Conservation (phyloP, 1,284 basidiomycete genomes). For the Tausonia pullulans region DNA sequence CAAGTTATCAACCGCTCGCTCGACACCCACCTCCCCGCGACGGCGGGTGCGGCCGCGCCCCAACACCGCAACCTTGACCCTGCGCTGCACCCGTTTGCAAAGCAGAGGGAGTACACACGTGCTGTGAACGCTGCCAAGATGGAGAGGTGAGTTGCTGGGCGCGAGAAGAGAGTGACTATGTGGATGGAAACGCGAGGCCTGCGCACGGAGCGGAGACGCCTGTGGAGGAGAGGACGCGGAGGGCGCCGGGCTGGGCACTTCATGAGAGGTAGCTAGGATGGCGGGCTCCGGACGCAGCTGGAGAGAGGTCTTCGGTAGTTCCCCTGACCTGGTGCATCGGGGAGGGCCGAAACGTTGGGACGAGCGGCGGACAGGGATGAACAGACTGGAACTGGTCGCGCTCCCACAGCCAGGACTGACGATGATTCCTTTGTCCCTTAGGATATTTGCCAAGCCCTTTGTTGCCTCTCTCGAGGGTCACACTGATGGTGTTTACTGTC, state of each 20-base stretch:
- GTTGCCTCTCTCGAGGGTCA: constrained; percentile 84
- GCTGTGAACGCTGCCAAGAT: constrained; percentile 94
- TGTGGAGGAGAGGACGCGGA: background rate
- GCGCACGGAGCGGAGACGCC: background rate
- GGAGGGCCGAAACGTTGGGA: too few species aligned
- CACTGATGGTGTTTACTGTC: constrained; percentile 84
- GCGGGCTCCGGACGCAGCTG: too few species aligned
- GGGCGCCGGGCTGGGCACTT: background rate
- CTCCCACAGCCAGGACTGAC: too few species aligned
- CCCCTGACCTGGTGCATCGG: too few species aligned
- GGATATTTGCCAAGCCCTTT: constrained; percentile 96
- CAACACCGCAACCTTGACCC: constrained; percentile 87
- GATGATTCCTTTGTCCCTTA: background rate
- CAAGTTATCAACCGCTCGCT: constrained; percentile 36
- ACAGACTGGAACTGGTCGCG: too few species aligned
- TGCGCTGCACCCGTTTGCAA: constrained; percentile 83
- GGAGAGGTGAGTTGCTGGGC: constrained; percentile 40
- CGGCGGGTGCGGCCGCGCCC: constrained; percentile 42
- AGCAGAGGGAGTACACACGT: constrained; percentile 83
- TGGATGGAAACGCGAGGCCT: too few species aligned
- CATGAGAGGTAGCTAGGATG: too few species aligned
- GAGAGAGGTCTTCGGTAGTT: too few species aligned
- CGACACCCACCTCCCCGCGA: constrained; percentile 36
- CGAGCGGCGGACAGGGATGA: too few species aligned
- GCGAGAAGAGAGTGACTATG: background rate